These are phyloP conservation scores for Alternaria atra DNA, from an alignment of 2,329 filamentous ascomycete species.

Conservation along the genomic window DNA sequence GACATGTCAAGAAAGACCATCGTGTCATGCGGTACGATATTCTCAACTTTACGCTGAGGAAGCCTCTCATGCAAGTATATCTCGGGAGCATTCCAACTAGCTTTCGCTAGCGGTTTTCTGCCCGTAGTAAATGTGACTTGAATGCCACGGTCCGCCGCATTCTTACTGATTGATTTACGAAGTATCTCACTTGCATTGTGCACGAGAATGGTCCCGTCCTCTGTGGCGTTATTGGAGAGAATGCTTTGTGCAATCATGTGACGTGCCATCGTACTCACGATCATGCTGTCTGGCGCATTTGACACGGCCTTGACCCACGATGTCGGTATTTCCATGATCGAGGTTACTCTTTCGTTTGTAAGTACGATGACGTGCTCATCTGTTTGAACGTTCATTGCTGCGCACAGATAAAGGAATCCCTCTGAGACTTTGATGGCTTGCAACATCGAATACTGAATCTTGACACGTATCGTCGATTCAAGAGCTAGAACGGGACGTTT, in stretches of 20 bases:
- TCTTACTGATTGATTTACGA: slow-evolving; percentile 11
- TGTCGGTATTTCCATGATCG: slow-evolving; percentile 11
- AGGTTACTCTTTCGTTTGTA: slow-evolving; percentile 1
- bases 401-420: slow-evolving; percentile 9
- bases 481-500: neutral
- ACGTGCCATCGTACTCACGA: slow-evolving; percentile 2
- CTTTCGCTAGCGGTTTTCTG: slow-evolving; percentile 3
- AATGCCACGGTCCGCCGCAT: slow-evolving; percentile 6
- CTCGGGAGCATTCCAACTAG: neutral
- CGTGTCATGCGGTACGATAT: slow-evolving; percentile 6
- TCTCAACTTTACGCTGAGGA: slow-evolving; percentile 3
- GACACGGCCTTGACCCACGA: slow-evolving; percentile 4
- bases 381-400: slow-evolving; percentile 7
- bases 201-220: slow-evolving; percentile 10
- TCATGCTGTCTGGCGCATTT: neutral
- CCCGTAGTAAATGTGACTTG: slow-evolving; percentile 4
- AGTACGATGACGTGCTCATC: slow-evolving; percentile 8
- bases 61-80: slow-evolving; percentile 7
- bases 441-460: slow-evolving; percentile 11
- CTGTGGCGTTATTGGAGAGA: slow-evolving; percentile 7
- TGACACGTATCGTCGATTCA: slow-evolving; percentile 3
- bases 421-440: slow-evolving; percentile 15
- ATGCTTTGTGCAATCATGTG: slow-evolving; percentile 9
- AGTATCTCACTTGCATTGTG: slow-evolving; percentile 10
- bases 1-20: slow-evolving; percentile 8